Evolutionary conservation across 108 stramenopile species (phyloP).

Genomic region (Pseudonitzschia pungens): DNA sequence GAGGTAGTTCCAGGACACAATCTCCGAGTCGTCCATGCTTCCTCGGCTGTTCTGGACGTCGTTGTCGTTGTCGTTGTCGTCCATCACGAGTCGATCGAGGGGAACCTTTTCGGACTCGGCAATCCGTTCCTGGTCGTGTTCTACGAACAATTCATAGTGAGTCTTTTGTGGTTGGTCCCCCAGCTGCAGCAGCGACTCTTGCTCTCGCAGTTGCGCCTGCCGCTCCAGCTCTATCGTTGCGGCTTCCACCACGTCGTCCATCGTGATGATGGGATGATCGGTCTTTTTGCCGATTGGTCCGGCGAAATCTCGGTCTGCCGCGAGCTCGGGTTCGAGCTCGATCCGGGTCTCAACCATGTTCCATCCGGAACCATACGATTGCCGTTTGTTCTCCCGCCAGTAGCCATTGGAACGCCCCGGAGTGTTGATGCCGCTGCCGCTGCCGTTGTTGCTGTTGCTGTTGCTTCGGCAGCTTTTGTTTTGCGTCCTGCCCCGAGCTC

Average conservation of each 20-base stretch:
- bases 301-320: too few species aligned
- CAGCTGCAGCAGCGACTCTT: background rate
- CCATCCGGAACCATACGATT: too few species aligned
- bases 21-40: background rate
- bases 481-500: too few species aligned
- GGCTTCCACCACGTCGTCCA: background rate
- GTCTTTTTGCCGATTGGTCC: too few species aligned
- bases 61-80: background rate
- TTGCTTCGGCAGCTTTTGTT: too few species aligned
- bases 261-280: too few species aligned
- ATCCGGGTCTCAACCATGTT: too few species aligned
- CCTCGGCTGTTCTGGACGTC: background rate
- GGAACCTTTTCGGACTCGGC: conserved; percentile 10
- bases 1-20: conserved; percentile 17
- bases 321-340: too few species aligned
- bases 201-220: background rate
- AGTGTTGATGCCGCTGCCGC: too few species aligned
- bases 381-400: too few species aligned
- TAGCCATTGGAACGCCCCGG: too few species aligned
- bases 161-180: background rate
- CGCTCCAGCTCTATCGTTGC: background rate
- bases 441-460: too few species aligned
- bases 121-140: conserved; percentile 14
- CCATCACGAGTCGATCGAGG: background rate
- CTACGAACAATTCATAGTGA: conserved; percentile 17